Conservation (phyloP, 306 rosid genomes). For the Vachellia collinsii region DNA sequence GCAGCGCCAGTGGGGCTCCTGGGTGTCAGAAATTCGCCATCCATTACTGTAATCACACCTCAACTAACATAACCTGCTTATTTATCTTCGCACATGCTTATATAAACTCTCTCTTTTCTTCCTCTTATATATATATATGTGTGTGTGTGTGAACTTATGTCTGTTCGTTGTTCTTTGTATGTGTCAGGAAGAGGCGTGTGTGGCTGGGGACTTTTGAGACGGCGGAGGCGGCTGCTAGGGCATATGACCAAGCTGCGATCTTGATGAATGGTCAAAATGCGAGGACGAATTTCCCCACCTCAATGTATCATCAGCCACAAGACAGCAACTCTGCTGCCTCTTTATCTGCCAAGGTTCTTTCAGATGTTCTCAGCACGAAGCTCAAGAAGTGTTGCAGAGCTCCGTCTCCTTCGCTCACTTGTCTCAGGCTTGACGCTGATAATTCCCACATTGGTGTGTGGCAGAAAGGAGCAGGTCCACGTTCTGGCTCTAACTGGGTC, state of each 20-base stretch:
- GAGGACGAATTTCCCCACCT: constrained; percentile 78
- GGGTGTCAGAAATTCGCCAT: constrained; percentile 99
- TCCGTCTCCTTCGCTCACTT: constrained; percentile 92
- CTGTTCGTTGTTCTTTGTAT: background rate
- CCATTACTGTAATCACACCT: constrained; percentile 72
- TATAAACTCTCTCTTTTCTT: too few species aligned
- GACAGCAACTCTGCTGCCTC: constrained; percentile 12
- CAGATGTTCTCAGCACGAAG: constrained; percentile 86
- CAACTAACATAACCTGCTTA: constrained; percentile 1
- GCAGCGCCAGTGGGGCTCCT: constrained; percentile 99
- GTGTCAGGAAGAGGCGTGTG: constrained; percentile 84
- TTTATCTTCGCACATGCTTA: too few species aligned
- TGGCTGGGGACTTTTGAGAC: constrained; percentile 99
- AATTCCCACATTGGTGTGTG: constrained; percentile 96
- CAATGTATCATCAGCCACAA: constrained; percentile 40
- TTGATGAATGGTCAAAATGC: constrained; percentile 95
- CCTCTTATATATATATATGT: background rate
- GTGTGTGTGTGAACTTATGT: background rate
- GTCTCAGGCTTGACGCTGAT: constrained; percentile 87
- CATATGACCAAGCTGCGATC: constrained; percentile 96
- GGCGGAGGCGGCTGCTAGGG: constrained; percentile 97
- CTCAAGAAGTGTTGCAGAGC: constrained; percentile 82
- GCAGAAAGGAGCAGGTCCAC: constrained; percentile 87
- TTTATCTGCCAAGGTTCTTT: constrained; percentile 72
- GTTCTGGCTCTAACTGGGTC: constrained; percentile 85